phyloP scores from a whole-genome alignment of 2,329 filamentous ascomycete species.

The Neofusicoccum sp. region DNA sequence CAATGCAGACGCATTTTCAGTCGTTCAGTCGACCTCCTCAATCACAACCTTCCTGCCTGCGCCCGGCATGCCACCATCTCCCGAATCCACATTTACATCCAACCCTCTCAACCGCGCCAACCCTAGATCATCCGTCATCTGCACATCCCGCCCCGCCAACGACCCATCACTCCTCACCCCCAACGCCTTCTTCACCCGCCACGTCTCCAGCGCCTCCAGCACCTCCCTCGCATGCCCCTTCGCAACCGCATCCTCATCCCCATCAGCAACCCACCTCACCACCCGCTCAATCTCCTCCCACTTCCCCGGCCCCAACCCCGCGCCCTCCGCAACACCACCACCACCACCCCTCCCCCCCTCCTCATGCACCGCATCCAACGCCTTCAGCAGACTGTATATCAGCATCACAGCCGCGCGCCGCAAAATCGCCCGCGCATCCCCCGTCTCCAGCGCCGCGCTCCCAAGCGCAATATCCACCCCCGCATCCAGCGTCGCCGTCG shows the following conservation, averaged over 20 bases:
- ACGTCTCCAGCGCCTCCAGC: conserved; percentile 64
- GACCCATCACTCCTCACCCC: conserved; percentile 33
- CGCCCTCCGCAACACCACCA: conserved; percentile 53
- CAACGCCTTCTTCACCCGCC: conserved; percentile 55
- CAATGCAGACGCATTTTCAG: too few species aligned
- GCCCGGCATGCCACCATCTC: conserved; percentile 15
- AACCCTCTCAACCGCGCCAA: conserved; percentile 47
- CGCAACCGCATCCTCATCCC: conserved; percentile 68
- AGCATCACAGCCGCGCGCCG: conserved; percentile 65
- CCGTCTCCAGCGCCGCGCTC: conserved; percentile 62
- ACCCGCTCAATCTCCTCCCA: conserved; percentile 62
- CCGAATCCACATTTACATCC: conserved; percentile 30
- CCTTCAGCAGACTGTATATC: conserved; percentile 61
- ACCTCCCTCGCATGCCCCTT: conserved; percentile 65
- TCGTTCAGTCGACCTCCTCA: conserved; percentile 66
- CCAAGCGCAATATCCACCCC: conserved; percentile 63
- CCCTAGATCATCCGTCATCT: conserved; percentile 24
- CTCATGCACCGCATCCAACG: conserved; percentile 52
- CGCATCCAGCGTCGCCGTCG: conserved; percentile 32
- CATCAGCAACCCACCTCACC: conserved; percentile 61
- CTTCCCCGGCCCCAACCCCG: conserved; percentile 40
- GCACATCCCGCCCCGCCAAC: background rate
- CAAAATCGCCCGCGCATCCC: conserved; percentile 61
- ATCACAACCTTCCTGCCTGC: conserved; percentile 45
- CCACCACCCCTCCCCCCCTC: conserved; percentile 37